These are phyloP conservation scores for Ganoderma lucidum DNA, from an alignment of 1,284 basidiomycete genomes.

Conservation along the genomic window DNA sequence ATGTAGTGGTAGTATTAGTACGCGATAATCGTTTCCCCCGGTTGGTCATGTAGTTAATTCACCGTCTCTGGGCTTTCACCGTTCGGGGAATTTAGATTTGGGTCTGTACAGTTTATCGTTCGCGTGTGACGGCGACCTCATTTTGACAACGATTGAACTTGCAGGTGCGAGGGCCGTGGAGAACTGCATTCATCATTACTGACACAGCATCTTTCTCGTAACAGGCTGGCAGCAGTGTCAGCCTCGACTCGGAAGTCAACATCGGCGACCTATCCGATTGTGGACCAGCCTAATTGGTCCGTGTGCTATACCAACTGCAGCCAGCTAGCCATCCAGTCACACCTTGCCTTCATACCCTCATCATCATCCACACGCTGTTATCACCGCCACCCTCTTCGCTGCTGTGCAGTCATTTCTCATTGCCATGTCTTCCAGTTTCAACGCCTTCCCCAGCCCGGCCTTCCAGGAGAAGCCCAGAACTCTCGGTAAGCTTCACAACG, in stretches of 20 bases:
- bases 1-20: not conserved
- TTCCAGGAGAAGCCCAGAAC: not conserved
- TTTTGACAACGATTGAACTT: not conserved
- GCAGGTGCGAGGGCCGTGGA: too few species aligned
- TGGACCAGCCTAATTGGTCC: not conserved
- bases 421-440: not conserved
- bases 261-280: not conserved
- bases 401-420: not conserved
- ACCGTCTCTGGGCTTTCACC: not conserved
- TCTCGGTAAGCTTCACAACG: not conserved
- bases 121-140: not conserved
- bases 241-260: not conserved
- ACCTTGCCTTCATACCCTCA: not conserved
- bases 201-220: not conserved
- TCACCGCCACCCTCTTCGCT: not conserved
- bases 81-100: not conserved
- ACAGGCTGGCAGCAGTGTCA: not conserved
- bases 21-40: not conserved
- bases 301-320: not conserved
- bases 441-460: not conserved
- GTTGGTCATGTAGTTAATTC: not conserved
- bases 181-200: not conserved
- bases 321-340: not conserved
- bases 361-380: not conserved
- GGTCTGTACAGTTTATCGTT: not conserved